Evolutionary conservation across 495 filamentous ascomycete species (phyloP).

Genomic region (Tuber aestivum): DNA sequence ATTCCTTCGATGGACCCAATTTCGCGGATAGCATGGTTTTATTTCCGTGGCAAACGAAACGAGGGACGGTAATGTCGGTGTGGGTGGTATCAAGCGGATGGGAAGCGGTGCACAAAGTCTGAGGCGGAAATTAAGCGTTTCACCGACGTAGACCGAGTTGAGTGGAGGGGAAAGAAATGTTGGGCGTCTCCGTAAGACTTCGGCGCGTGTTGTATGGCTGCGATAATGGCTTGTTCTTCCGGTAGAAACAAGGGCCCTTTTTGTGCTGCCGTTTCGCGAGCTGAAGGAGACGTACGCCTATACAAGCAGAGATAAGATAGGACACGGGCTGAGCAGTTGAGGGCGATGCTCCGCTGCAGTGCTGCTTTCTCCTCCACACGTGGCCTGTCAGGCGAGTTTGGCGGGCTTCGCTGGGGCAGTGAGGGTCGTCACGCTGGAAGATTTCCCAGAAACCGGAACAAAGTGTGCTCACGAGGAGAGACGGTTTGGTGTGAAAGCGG

Average conservation of each 20-base stretch:
- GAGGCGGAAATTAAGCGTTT: conserved; percentile 24
- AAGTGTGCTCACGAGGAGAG: conserved; percentile 23
- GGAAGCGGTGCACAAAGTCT: conserved; percentile 2
- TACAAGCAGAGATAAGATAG: conserved; percentile 9
- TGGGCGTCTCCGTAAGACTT: conserved; percentile 16
- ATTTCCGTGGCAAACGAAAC: conserved; percentile 13
- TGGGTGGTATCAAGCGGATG: conserved; percentile 15
- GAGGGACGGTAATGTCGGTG: neutral
- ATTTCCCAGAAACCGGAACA: conserved; percentile 12
- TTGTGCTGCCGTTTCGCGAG: conserved; percentile 3
- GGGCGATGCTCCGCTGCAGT: conserved; percentile 18
- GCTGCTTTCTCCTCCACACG: conserved; percentile 10
- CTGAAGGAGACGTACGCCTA: neutral
- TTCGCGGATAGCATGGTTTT: conserved; percentile 15
- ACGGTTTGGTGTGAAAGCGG: neutral
- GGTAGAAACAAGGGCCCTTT: conserved; percentile 17
- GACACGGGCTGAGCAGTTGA: conserved; percentile 9
- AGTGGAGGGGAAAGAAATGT: neutral
- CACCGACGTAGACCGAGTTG: conserved; percentile 5
- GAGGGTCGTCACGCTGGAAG: conserved; percentile 21
- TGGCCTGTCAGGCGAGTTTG: conserved; percentile 31
- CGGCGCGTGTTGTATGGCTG: conserved; percentile 10
- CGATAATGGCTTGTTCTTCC: conserved; percentile 16
- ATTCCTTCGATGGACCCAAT: conserved; percentile 5
- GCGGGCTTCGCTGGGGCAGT: conserved; percentile 25